phyloP scores from a whole-genome alignment of 2,329 filamentous ascomycete genomes.

The Phoma sp. region DNA sequence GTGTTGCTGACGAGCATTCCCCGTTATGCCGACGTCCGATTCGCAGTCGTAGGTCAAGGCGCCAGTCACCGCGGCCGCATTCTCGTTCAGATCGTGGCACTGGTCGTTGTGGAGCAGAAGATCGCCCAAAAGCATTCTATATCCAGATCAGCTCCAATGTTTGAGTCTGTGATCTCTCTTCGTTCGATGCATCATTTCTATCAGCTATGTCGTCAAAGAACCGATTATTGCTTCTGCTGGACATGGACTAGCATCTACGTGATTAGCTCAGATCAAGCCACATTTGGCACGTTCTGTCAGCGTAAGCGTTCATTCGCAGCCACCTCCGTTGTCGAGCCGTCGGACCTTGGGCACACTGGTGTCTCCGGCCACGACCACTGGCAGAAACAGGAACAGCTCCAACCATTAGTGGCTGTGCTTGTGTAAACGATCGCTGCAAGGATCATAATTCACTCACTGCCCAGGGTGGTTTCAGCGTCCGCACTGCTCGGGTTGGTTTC shows the following conservation, averaged over 20 bases:
- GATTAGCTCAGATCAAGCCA: constrained; percentile 4
- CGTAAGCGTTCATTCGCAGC: constrained; percentile 2
- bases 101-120: not conserved
- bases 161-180: not conserved
- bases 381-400: not conserved
- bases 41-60: not conserved
- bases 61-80: not conserved
- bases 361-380: not conserved
- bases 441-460: constrained; percentile 7
- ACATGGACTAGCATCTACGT: constrained; percentile 1
- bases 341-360: not conserved
- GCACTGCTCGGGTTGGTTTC: not conserved
- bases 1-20: constrained; percentile 11
- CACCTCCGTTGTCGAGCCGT: not conserved
- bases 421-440: constrained; percentile 13
- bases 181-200: not conserved
- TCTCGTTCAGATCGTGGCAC: not conserved
- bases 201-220: not conserved
- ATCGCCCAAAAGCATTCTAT: not conserved
- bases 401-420: constrained; percentile 4
- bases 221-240: not conserved
- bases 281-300: constrained; percentile 6
- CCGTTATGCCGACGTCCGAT: not conserved
- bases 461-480: not conserved
- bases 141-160: not conserved